phyloP scores from a whole-genome alignment of 192 early-diverging fungal species.

The Helicostylum pulchrum region DNA sequence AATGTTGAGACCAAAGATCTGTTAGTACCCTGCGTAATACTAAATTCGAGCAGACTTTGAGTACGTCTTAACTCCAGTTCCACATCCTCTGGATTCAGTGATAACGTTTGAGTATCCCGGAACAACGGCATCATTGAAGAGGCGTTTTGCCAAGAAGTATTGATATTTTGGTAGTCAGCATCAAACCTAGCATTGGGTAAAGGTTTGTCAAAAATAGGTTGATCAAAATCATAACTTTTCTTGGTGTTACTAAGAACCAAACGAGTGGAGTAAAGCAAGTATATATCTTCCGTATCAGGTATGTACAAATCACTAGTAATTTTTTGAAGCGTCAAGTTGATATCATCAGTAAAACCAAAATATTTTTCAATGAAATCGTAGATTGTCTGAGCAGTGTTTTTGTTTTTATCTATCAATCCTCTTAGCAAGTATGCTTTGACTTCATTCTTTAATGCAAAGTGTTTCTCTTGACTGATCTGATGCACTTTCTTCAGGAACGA shows the following conservation, averaged over 20 bases:
- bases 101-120: constrained; percentile 15
- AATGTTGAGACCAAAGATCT: too few species aligned
- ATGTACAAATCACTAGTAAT: constrained; percentile 56
- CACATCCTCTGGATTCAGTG: constrained; percentile 1
- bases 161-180: constrained; percentile 52
- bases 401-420: constrained; percentile 43
- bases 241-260: constrained; percentile 61
- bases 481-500: constrained; percentile 40
- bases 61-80: constrained; percentile 37
- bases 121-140: constrained; percentile 35
- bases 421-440: constrained; percentile 40
- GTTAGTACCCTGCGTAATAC: constrained; percentile 30
- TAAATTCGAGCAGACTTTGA: constrained; percentile 42
- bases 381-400: constrained; percentile 36
- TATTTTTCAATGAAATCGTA: constrained; percentile 42
- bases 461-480: constrained; percentile 6
- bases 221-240: constrained; percentile 56
- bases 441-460: constrained; percentile 11
- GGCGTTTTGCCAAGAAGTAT: constrained; percentile 48
- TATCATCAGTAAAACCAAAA: constrained; percentile 32
- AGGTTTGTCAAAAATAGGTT: constrained; percentile 57
- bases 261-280: constrained; percentile 53
- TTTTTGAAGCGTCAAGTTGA: constrained; percentile 32
- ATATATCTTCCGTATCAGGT: constrained; percentile 60
- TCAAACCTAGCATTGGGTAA: constrained; percentile 67